Base-by-base conservation (phyloP, 306 rosid species). In the Psophocarpus tetragonolobus region DNA sequence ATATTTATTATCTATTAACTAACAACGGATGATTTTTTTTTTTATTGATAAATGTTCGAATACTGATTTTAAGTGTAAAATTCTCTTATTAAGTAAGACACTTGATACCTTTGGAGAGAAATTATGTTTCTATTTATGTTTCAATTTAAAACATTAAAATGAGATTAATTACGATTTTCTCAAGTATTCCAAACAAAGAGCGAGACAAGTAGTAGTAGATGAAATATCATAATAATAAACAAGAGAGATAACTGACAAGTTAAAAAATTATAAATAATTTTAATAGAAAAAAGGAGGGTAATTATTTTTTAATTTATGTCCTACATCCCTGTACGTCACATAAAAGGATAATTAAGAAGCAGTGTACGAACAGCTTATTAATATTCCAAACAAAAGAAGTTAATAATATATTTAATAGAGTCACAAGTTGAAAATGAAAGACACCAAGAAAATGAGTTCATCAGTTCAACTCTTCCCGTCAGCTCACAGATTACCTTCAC, bases 381-480 rank as follows among this genome's bases (percentile, higher is more conserved):
- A 64, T 2, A 81, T 35, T 27, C 39, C 73, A 57, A 41, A 18
- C 6, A 65, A 65, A 61, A 6, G 7, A 56, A 73, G 74, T 15
- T 41, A 26, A 64, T 57, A 6, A 11, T 30, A 11, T 30, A 70
- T 56, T 27, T 56, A 78, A 13, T 41, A 70, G 42, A 75, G 42
- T 64, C 53, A 76, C 64, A 65, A 11, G 26, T 32, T 64, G 47
- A 38, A 65, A 71, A 21, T 61, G 27, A 63, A 33, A 35, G 26
- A 63, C 8, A 7, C 14, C 0, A n/a, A 17, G 27, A 48, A 73
- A 51, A 24, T 2, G 8, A 41, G 65, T 15, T 15, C 48, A 68
- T 3, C 35, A 41, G 29, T 65, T 80, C 48, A 80, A 15, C 56
- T 8, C 61, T 29, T 56, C 39, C 51, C 56, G 14, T 53, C 54